These are phyloP conservation scores for Lycium ferocissimum DNA, from an alignment of 257 asterid genomes.

Conservation along the genomic window DNA sequence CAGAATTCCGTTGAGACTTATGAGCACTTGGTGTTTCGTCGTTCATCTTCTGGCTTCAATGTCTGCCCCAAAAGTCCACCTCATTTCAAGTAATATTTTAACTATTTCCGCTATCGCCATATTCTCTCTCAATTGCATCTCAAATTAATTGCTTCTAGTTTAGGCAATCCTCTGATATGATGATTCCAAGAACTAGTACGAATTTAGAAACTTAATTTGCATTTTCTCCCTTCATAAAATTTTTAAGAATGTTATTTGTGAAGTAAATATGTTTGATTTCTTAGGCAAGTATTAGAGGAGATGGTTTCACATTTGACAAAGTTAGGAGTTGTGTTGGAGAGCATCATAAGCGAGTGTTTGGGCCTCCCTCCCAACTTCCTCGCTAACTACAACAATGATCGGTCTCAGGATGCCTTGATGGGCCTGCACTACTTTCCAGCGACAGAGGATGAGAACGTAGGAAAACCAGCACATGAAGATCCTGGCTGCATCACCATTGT, in stretches of 20 bases:
- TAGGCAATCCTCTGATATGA: not conserved
- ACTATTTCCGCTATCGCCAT: too few species aligned
- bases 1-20: constrained; percentile 46
- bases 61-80: constrained; percentile 40
- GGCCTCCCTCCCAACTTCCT: constrained; percentile 54
- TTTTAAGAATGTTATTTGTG: not conserved
- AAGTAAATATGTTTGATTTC: not conserved
- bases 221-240: not conserved
- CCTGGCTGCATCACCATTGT: constrained; percentile 49
- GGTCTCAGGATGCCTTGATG: constrained; percentile 60
- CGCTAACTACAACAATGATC: constrained; percentile 50
- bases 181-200: not conserved
- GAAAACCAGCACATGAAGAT: constrained; percentile 56
- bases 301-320: constrained; percentile 43
- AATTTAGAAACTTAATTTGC: not conserved
- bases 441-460: constrained; percentile 43
- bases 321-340: constrained; percentile 45
- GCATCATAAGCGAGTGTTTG: constrained; percentile 57
- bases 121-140: not conserved
- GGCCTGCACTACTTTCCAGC: constrained; percentile 55
- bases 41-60: constrained; percentile 40
- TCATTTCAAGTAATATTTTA: constrained; percentile 27
- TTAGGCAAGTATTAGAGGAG: constrained; percentile 44
- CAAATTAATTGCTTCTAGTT: not conserved
- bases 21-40: constrained; percentile 55